Conservation (phyloP, 2,329 filamentous ascomycete genomes). For the Pestalotiopsis fici region DNA sequence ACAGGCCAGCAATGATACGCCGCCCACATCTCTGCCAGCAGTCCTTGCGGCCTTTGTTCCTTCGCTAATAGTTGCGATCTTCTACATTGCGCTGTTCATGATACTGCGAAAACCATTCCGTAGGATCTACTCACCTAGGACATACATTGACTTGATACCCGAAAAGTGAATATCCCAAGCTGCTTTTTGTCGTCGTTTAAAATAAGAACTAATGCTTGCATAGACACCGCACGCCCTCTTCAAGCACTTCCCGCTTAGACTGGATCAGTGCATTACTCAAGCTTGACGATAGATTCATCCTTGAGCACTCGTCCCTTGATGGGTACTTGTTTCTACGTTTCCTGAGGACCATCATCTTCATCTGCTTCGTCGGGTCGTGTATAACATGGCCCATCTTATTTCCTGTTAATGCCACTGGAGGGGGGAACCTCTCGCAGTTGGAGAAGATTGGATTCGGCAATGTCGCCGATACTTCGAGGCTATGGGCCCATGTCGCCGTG, state of each 20-base stretch:
- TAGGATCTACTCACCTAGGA: slow-evolving; percentile 19
- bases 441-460: slow-evolving; percentile 59
- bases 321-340: slow-evolving; percentile 87
- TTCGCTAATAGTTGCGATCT: slow-evolving; percentile 14
- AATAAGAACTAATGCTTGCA: slow-evolving; percentile 14
- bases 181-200: neutral
- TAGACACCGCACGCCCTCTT: slow-evolving; percentile 16
- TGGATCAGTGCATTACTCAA: slow-evolving; percentile 66
- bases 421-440: slow-evolving; percentile 65
- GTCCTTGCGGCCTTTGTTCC: slow-evolving; percentile 16
- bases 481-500: slow-evolving; percentile 80
- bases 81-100: slow-evolving; percentile 16
- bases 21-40: slow-evolving; percentile 5
- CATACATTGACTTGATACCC: slow-evolving; percentile 19
- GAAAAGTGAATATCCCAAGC: slow-evolving; percentile 14
- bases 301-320: slow-evolving; percentile 87
- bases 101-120: slow-evolving; percentile 17
- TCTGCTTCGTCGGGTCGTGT: slow-evolving; percentile 77
- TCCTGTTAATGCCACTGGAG: slow-evolving; percentile 83
- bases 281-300: slow-evolving; percentile 72
- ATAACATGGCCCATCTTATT: slow-evolving; percentile 87
- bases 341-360: slow-evolving; percentile 73
- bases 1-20: neutral
- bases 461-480: slow-evolving; percentile 59
- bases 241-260: slow-evolving; percentile 8